Base-by-base conservation (phyloP, 805 yeast species). In the Pichia phayaonensis region DNA sequence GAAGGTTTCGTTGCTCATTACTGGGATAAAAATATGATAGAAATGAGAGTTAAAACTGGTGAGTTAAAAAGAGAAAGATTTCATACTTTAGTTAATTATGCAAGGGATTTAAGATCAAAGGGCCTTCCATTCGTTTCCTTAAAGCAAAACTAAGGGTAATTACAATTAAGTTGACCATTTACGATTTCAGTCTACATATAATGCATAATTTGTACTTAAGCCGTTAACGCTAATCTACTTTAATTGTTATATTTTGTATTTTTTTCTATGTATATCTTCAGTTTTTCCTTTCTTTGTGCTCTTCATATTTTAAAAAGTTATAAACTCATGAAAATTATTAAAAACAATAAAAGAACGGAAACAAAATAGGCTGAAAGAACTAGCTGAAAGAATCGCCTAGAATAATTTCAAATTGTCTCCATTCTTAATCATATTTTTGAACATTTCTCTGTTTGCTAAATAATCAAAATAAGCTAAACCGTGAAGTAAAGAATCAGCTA, bases 401-500 rank as follows among this genome's bases (percentile, higher is more conserved):
- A 34, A 34, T 16, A 34, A 11, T 10, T 34, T 34, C 3, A 34
- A 11, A n/a, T 34, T 7, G 4, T 34, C n/a, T 15, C 21, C 24
- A 11, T 22, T 44, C 15, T 42, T 21, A 16, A 50, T 18, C 8
- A 46, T 16, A 16, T 22, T 21, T 2, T 39, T 15, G n/a, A 54
- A 40, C 38, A 62, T 31, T 26, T 42, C 21, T 26, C 55, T 42
- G 24, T 48, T 51, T 6, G 56, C 41, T 38, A 70, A 66, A 77
- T 83, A 80, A 13, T 66, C 59, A 15, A 69, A 47, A 72, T 78
- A 76, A 0, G 77, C 71, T 2, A 81, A 52, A 1, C 79, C 85
- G 61, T 84, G 87, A 16, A 83, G 64, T n/a, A 83, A 65, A 0
- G 84, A 72, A 61, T 84, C 90, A 10, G 81, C 76, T 49, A 83